Percentiles rank a stretch among this genome's conserved stretches.
Evolutionary conservation across 1,139 yeast genomes (phyloP).

Genomic region (Suhomyces maxii): DNA sequence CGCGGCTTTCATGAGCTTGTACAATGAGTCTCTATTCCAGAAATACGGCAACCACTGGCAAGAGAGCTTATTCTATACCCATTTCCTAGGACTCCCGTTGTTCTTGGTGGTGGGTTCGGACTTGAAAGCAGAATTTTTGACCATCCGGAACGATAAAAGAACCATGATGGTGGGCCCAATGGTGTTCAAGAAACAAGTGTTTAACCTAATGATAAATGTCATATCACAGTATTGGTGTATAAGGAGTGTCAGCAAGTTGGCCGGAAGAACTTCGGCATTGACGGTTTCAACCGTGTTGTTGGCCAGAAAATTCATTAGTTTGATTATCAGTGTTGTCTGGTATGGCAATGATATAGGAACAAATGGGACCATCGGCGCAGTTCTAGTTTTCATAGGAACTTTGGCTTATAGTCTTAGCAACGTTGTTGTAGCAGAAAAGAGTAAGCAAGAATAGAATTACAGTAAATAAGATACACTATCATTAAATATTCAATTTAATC

Average conservation of each 20-base stretch:
- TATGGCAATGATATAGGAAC: conserved; percentile 45
- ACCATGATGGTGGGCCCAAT: not conserved
- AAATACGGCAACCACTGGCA: conserved; percentile 62
- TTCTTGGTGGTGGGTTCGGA: conserved; percentile 37
- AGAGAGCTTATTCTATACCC: conserved; percentile 63
- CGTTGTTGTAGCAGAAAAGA: not conserved
- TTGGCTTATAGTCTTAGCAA: conserved; percentile 35
- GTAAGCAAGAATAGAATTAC: not conserved
- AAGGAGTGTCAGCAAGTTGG: conserved; percentile 63
- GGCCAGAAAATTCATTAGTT: conserved; percentile 60
- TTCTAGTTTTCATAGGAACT: conserved; percentile 56
- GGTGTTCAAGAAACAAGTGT: conserved; percentile 14
- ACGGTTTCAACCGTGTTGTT: conserved; percentile 62
- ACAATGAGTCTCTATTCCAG: conserved; percentile 51
- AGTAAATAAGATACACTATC: not conserved
- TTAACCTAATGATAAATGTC: conserved; percentile 44
- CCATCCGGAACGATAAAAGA: conserved; percentile 11
- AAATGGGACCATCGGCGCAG: conserved; percentile 47
- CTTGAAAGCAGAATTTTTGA: conserved; percentile 17
- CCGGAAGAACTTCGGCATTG: conserved; percentile 57
- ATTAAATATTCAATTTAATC: not conserved
- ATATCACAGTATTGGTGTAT: conserved; percentile 65
- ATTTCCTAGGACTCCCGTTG: conserved; percentile 57
- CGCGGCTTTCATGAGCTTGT: conserved; percentile 56
- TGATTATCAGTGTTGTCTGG: conserved; percentile 52